Base-by-base conservation (phyloP, 2,329 filamentous ascomycete genomes). In the Dactylellina leptospora region DNA sequence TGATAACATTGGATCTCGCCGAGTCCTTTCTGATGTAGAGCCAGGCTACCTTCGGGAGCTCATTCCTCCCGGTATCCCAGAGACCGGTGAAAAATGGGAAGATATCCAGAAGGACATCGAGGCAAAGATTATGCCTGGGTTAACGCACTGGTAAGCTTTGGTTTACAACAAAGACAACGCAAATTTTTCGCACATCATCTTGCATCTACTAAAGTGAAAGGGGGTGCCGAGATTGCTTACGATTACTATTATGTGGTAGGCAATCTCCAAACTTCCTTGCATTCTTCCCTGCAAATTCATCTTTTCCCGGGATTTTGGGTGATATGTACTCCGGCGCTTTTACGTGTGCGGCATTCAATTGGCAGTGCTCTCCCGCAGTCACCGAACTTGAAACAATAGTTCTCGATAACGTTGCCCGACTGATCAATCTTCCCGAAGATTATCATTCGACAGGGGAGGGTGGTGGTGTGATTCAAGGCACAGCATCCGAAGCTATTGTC, bases 251-350 rank as follows among this genome's bases (percentile, higher is more conserved):
- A 51, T 66, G 74, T 33, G 5, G 11, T 47, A 84, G 83, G 92
- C 89, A 96, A 79, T 91, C 88, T 1, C 93, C 92, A 13, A 92
- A 93, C 78, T 97, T 96, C 84, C 91, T 97, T 86, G 93, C 93
- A 45, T 97, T 96, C 83, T 97, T 95, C 81, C 90, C 93, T 0
- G 91, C 91, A 53, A 88, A 87, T 22, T 88, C 88, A 58, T 91
- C 89, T 33, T 97, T 89, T 78, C 92, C 93, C 0, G 86, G 88
- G 25, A 93, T 96, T 79, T 85, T 97, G 9, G 93, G 92, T 18
- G 93, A 97, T 81, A 88, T 97, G 82, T 97, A 96, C 83, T 91
- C 88, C 44, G 88, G 91, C 3, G 90, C 92, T 4, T 93, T 97
- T 81, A 95, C 88, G 10, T 91, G 91, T 13, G 92, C 93, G 0